Percentiles rank a stretch among this genome's conserved stretches.
Evolutionary conservation across 1,139 yeast species (phyloP).

Genomic region (Kazachstania sp.): DNA sequence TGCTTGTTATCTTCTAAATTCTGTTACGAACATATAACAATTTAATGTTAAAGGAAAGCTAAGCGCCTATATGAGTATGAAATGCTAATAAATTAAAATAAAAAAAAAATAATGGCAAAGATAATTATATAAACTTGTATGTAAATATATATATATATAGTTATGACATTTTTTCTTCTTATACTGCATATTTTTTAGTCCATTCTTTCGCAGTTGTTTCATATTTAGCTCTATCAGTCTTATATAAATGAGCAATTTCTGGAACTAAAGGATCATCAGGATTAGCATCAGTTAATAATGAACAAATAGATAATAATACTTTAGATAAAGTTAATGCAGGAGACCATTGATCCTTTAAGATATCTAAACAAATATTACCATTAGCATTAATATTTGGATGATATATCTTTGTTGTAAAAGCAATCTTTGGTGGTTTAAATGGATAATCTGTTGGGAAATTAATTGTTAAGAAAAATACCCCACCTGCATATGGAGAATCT

Average conservation of each 20-base stretch:
- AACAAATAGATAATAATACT: slow-evolving; percentile 80
- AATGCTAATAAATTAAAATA: too few species aligned
- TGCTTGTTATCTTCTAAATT: too few species aligned
- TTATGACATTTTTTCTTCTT: slow-evolving; percentile 16
- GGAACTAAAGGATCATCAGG: slow-evolving; percentile 99
- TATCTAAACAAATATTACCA: slow-evolving; percentile 50
- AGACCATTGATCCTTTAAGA: slow-evolving; percentile 55
- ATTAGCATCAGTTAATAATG: slow-evolving; percentile 90
- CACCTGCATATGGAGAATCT: slow-evolving; percentile 90
- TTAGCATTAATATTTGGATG: slow-evolving; percentile 87
- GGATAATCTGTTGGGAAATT: slow-evolving; percentile 95
- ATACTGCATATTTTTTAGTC: slow-evolving; percentile 97
- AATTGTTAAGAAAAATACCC: slow-evolving; percentile 82
- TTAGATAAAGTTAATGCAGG: slow-evolving; percentile 75
- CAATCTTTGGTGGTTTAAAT: slow-evolving; percentile 87
- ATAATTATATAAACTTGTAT: background rate
- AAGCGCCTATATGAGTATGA: too few species aligned
- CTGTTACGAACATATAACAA: too few species aligned
- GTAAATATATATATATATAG: background rate
- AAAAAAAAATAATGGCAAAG: background rate
- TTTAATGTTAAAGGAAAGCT: too few species aligned
- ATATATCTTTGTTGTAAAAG: slow-evolving; percentile 81
- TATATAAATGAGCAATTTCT: slow-evolving; percentile 94
- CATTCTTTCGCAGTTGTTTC: slow-evolving; percentile 98
- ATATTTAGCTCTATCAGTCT: slow-evolving; percentile 87